Base-by-base conservation (phyloP, 805 yeast genomes). In the Candida taoyuanica region DNA sequence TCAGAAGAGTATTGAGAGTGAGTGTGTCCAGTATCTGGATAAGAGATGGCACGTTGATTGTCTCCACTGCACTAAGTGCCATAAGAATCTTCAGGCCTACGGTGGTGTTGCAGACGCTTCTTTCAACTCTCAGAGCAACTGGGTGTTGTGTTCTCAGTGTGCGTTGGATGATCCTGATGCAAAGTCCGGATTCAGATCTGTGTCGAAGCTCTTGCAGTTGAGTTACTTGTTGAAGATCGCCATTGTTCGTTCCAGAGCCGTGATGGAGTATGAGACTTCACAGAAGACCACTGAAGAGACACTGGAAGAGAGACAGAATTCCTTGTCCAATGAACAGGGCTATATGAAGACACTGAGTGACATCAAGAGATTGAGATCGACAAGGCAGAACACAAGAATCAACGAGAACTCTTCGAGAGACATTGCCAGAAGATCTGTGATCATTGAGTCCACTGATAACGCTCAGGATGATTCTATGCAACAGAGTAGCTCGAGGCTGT, bases 21-120 rank as follows among this genome's bases (percentile, higher is more conserved):
- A 73, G n/a, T 91, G 98, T 62, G 64, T 79, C 13, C 71, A 70
- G 31, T 74, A 69, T 48, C 67, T 67, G 16, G 78, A 77, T 25
- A 64, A 67, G 34, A 73, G 96, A 50, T 91, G 96, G 97, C 98
- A 93, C 58, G 42, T 68, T 12, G 64, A 71, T 20, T 93, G 98
- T 61, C 71, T 91, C 30, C 52, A 58, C 8, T 91, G 98, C 53
- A 60, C 74, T 0, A 55, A 56, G 7, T 89, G 97, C 57, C 53
- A 59, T 12, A 68, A 70, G 29, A 38, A 44, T 1, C 62, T 78
- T 5, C 55, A 58, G 5, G 46, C 56, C 0, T 57, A 56, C 20
- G 65, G 66, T 30, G 67, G 72, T n/a, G 45, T 68, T 13, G 57
- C 62, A 13, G 77, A 71, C 35, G 66, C 77, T 12, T 63, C 78